These are phyloP conservation scores for Diversispora epigaea DNA, from an alignment of 192 early-diverging fungal species.

Conservation along the genomic window DNA sequence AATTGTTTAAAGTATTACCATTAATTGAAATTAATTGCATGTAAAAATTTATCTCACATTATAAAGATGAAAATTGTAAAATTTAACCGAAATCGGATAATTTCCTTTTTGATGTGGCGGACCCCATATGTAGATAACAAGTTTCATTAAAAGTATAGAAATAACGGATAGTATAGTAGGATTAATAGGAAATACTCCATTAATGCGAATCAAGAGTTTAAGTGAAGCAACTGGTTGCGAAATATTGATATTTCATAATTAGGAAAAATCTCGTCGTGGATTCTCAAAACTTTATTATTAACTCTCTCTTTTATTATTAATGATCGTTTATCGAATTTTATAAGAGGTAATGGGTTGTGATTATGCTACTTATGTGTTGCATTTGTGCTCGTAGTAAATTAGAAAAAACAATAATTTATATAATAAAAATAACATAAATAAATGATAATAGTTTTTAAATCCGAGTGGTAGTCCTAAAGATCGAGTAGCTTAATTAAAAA, in stretches of 20 bases:
- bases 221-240: conserved; percentile 90
- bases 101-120: too few relatives aligned
- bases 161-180: conserved; percentile 70
- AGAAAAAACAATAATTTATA: too few relatives aligned
- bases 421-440: conserved; percentile 23
- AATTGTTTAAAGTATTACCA: too few relatives aligned
- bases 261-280: too few relatives aligned
- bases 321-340: background rate
- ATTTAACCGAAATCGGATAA: background rate
- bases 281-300: too few relatives aligned
- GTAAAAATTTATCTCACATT: too few relatives aligned
- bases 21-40: too few relatives aligned
- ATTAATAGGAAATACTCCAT: conserved; percentile 89
- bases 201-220: conserved; percentile 81
- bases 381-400: too few relatives aligned
- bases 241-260: conserved; percentile 55
- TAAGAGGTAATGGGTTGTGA: background rate
- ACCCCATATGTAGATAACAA: background rate
- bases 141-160: conserved; percentile 10
- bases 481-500: conserved; percentile 85
- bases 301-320: too few relatives aligned
- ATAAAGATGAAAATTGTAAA: background rate
- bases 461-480: conserved; percentile 94
- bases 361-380: background rate
- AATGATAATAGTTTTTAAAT: conserved; percentile 74